These are phyloP conservation scores for Scutellaria minor DNA, from an alignment of 257 asterid genomes.

Conservation along the genomic window DNA sequence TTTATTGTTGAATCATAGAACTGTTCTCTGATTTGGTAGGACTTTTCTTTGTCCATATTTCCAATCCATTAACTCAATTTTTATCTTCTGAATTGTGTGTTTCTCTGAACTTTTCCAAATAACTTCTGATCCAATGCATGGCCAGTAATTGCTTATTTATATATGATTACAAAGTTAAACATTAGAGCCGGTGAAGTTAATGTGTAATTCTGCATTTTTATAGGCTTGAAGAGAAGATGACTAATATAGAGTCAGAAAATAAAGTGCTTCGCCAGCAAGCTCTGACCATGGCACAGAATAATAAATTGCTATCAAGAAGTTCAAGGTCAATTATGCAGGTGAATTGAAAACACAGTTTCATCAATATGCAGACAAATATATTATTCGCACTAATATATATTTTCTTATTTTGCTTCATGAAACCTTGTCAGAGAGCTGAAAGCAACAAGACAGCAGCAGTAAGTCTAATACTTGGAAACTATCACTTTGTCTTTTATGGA, in stretches of 20 bases:
- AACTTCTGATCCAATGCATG: too few species aligned
- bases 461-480: slow-evolving; percentile 46
- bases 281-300: slow-evolving; percentile 88
- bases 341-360: slow-evolving; percentile 31
- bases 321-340: slow-evolving; percentile 93
- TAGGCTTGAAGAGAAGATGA: slow-evolving; percentile 93
- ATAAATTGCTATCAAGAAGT: slow-evolving; percentile 71
- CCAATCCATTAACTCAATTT: too few species aligned
- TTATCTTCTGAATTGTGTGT: too few species aligned
- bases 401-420: slow-evolving; percentile 28
- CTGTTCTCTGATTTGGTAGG: neutral
- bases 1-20: neutral
- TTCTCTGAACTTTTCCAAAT: too few species aligned
- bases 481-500: slow-evolving; percentile 13
- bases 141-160: too few species aligned
- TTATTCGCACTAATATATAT: slow-evolving; percentile 38
- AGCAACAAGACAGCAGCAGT: slow-evolving; percentile 65
- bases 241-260: slow-evolving; percentile 92
- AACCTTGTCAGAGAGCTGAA: slow-evolving; percentile 68
- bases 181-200: slow-evolving; percentile 16
- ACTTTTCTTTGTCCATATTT: slow-evolving; percentile 4
- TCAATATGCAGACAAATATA: slow-evolving; percentile 30
- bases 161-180: slow-evolving; percentile 11
- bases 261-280: slow-evolving; percentile 99
- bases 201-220: slow-evolving; percentile 40